Percentiles rank a stretch among this genome's conserved stretches.
Conservation (phyloP, 768 basidiomycete genomes). For the Boletus vermiculosoides region DNA sequence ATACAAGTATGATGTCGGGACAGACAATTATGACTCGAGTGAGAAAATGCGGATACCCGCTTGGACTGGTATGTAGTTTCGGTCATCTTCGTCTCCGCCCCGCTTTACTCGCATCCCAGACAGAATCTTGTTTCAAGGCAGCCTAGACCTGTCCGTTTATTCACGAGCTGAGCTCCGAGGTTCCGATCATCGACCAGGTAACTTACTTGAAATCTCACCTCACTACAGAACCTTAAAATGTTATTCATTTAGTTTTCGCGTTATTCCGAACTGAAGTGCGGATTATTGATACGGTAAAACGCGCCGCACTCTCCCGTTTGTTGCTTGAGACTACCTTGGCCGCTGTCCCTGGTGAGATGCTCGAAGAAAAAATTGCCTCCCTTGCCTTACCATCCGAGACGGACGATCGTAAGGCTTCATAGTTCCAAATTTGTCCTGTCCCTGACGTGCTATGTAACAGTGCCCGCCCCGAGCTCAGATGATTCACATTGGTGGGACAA, state of each 20-base stretch:
- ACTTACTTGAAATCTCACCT: conserved; percentile 6
- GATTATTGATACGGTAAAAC: conserved; percentile 75
- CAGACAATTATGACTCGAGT: conserved; percentile 89
- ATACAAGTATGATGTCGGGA: conserved; percentile 83
- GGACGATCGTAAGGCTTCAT: conserved; percentile 30
- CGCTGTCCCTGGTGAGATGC: conserved; percentile 61
- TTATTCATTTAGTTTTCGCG: conserved; percentile 63
- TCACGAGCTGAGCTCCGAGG: conserved; percentile 79
- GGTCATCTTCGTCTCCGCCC: background rate
- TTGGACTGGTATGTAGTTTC: conserved; percentile 76
- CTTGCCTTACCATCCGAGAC: conserved; percentile 48
- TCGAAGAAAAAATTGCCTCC: conserved; percentile 68
- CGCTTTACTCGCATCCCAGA: conserved; percentile 48
- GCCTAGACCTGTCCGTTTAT: conserved; percentile 75
- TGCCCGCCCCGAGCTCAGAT: conserved; percentile 84
- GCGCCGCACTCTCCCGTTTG: conserved; percentile 62
- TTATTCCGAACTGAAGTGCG: conserved; percentile 77
- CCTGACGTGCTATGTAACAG: conserved; percentile 38
- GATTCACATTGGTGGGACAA: conserved; percentile 77
- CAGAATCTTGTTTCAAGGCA: conserved; percentile 86
- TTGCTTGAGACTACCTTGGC: conserved; percentile 64
- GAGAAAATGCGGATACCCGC: conserved; percentile 97
- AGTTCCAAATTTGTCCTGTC: background rate
- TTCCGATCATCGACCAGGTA: conserved; percentile 96
- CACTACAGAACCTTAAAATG: background rate